Percentiles rank a stretch among this genome's conserved stretches.
These are phyloP conservation scores for Lecanicillium sp. DNA, from an alignment of 2,329 filamentous ascomycete genomes.

Conservation along the genomic window DNA sequence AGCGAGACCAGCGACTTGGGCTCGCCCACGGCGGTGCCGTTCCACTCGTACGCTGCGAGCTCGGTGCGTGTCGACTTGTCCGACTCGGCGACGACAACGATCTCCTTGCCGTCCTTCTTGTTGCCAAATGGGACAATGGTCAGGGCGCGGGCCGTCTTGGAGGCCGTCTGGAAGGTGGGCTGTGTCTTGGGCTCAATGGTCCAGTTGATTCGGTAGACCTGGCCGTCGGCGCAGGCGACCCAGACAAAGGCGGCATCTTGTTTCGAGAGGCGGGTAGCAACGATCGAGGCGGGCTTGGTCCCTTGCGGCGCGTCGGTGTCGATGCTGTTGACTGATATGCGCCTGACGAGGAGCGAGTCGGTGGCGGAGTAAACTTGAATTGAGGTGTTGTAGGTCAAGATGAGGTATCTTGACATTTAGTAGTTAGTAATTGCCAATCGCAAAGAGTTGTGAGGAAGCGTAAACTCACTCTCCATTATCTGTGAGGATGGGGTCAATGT, in stretches of 20 bases:
- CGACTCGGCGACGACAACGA: slow-evolving; percentile 42
- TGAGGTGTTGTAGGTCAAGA: slow-evolving; percentile 67
- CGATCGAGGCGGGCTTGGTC: slow-evolving; percentile 28
- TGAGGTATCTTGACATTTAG: slow-evolving; percentile 54
- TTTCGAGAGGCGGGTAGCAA: slow-evolving; percentile 36
- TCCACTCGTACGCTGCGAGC: slow-evolving; percentile 41
- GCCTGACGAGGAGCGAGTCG: slow-evolving; percentile 74
- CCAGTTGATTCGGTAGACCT: slow-evolving; percentile 55
- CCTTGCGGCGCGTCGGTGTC: slow-evolving; percentile 22
- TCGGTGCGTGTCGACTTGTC: slow-evolving; percentile 29
- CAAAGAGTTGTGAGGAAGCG: background rate
- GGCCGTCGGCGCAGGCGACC: slow-evolving; percentile 54
- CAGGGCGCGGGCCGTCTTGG: slow-evolving; percentile 41
- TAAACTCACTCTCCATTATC: slow-evolving; percentile 52
- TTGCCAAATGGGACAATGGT: slow-evolving; percentile 30
- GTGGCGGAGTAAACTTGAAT: slow-evolving; percentile 75
- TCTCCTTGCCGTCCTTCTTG: slow-evolving; percentile 34
- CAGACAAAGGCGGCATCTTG: slow-evolving; percentile 44
- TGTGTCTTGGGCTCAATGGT: slow-evolving; percentile 38
- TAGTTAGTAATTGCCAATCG: slow-evolving; percentile 20
- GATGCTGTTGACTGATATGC: slow-evolving; percentile 48
- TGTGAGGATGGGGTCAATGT: slow-evolving; percentile 59
- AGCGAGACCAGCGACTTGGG: slow-evolving; percentile 33
- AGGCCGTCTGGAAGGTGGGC: slow-evolving; percentile 35
- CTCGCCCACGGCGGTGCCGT: slow-evolving; percentile 22